Percentiles rank a stretch among this genome's conserved stretches.
phyloP scores from a whole-genome alignment of 2,329 filamentous ascomycete species.

The Ascochyta pisi region DNA sequence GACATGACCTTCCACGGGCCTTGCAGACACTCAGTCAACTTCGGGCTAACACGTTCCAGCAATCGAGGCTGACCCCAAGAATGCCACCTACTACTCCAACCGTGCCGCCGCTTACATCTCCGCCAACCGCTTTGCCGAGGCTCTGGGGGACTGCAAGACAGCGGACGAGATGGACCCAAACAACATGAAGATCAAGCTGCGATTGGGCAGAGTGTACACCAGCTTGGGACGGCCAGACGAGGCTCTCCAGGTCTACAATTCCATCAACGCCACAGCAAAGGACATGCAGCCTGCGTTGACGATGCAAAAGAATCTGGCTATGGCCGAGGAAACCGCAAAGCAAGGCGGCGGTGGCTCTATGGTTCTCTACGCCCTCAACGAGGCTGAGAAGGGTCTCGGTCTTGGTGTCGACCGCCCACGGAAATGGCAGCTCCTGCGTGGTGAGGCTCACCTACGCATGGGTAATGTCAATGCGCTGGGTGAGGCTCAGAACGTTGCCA shows the following conservation, averaged over 20 bases:
- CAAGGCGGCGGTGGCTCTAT: slow-evolving; percentile 84
- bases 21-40: neutral
- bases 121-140: slow-evolving; percentile 77
- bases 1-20: neutral
- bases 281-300: slow-evolving; percentile 82
- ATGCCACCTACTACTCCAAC: slow-evolving; percentile 91
- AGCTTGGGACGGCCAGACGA: slow-evolving; percentile 85
- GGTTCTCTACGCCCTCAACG: slow-evolving; percentile 89
- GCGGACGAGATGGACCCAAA: slow-evolving; percentile 83
- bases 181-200: slow-evolving; percentile 86
- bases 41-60: slow-evolving; percentile 62
- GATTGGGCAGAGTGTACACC: slow-evolving; percentile 88
- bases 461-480: slow-evolving; percentile 86
- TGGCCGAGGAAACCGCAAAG: slow-evolving; percentile 78
- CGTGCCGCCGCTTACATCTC: slow-evolving; percentile 94
- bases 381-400: slow-evolving; percentile 83
- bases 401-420: slow-evolving; percentile 78
- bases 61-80: slow-evolving; percentile 83
- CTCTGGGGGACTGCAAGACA: slow-evolving; percentile 83
- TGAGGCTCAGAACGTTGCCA: slow-evolving; percentile 91
- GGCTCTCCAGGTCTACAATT: slow-evolving; percentile 80
- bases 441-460: slow-evolving; percentile 92
- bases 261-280: slow-evolving; percentile 82
- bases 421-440: slow-evolving; percentile 92
- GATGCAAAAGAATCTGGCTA: slow-evolving; percentile 82